phyloP scores from a whole-genome alignment of 371 early-diverging fungal genomes.

The Mucor saturninus region DNA sequence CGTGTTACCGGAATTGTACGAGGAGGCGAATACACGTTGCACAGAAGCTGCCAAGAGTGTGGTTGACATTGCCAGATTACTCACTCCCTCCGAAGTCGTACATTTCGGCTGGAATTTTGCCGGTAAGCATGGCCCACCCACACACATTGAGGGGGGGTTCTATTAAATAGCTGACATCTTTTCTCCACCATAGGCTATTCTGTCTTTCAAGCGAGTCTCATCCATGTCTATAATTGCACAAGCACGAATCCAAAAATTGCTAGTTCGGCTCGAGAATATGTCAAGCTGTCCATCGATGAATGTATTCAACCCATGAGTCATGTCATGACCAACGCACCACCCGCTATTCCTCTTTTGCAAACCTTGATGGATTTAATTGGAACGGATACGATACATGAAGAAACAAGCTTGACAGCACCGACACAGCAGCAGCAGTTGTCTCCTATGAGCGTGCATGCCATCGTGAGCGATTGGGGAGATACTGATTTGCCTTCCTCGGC shows the following conservation, averaged over 20 bases:
- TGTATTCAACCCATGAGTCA: constrained; percentile 28
- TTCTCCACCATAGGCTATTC: constrained; percentile 18
- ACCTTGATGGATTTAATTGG: constrained; percentile 28
- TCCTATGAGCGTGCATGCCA: constrained; percentile 38
- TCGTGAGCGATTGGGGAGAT: constrained; percentile 26
- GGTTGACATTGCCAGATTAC: constrained; percentile 45
- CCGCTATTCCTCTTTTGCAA: constrained; percentile 17
- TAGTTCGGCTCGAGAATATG: constrained; percentile 24
- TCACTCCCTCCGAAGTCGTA: constrained; percentile 18
- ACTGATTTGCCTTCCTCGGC: not conserved
- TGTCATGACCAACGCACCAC: constrained; percentile 15
- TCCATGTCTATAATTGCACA: constrained; percentile 37
- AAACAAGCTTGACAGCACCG: not conserved
- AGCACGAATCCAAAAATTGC: constrained; percentile 25
- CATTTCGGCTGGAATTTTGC: constrained; percentile 36
- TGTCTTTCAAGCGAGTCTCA: constrained; percentile 37
- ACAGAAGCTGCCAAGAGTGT: constrained; percentile 55
- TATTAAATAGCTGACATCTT: no score
- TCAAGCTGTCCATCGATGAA: constrained; percentile 26
- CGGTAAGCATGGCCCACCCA: constrained; percentile 25
- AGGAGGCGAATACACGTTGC: constrained; percentile 37
- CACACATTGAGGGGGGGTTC: no score
- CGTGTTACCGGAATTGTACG: constrained; percentile 25
- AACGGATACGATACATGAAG: not conserved
- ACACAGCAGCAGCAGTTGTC: constrained; percentile 10